A percentile compares a stretch with the other conserved stretches of the same genome.
phyloP scores from a whole-genome alignment of 2,329 filamentous ascomycete species.

The Ophiosphaerella korrae region DNA sequence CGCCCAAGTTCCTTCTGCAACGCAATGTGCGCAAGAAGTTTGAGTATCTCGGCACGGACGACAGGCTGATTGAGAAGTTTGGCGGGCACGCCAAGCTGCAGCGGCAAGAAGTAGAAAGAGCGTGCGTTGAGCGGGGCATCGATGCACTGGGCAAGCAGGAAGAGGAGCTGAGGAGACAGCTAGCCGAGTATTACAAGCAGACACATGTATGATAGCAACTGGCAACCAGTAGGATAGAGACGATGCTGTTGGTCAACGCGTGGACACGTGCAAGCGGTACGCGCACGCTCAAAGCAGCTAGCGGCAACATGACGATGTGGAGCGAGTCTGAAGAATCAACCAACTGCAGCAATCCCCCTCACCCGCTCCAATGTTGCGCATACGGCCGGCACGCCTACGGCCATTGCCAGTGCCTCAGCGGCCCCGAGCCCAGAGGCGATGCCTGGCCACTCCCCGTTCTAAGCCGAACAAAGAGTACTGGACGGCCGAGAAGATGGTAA shows the following conservation, averaged over 20 bases:
- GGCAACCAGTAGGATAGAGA: too few species aligned
- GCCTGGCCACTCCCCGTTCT: neutral
- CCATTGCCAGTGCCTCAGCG: constrained; percentile 1
- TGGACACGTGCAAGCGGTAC: neutral
- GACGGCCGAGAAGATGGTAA: constrained; percentile 19
- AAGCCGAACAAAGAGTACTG: constrained; percentile 5
- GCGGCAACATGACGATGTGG: neutral
- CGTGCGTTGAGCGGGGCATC: constrained; percentile 64
- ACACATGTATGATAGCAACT: too few species aligned
- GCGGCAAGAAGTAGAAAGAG: constrained; percentile 69
- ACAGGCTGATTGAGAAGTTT: constrained; percentile 66
- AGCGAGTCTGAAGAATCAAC: neutral
- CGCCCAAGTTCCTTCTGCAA: constrained; percentile 58
- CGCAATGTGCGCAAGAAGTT: constrained; percentile 60
- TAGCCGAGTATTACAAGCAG: constrained; percentile 15
- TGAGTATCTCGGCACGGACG: constrained; percentile 71
- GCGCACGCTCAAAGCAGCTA: neutral
- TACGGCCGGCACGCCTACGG: constrained; percentile 16
- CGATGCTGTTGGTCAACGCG: neutral
- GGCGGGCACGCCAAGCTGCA: constrained; percentile 66
- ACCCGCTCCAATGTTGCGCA: constrained; percentile 23
- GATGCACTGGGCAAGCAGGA: constrained; percentile 35
- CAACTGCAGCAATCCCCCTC: neutral
- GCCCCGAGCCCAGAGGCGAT: neutral
- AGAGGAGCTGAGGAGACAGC: constrained; percentile 28